Conservation (phyloP, 1,139 yeast species). For the Candida sp. region DNA sequence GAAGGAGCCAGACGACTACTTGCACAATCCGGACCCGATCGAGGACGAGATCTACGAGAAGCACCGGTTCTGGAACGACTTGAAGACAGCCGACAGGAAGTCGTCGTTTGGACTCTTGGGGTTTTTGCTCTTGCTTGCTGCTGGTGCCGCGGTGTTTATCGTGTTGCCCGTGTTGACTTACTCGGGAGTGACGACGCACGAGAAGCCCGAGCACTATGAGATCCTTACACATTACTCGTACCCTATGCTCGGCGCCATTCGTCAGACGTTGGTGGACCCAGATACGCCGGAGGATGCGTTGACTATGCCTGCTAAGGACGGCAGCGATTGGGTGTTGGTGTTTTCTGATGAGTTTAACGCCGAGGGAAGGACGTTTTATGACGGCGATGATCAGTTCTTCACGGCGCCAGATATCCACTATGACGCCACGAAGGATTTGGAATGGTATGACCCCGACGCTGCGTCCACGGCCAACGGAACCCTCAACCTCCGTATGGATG, state of each 20-base stretch:
- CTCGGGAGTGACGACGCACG: constrained; percentile 58
- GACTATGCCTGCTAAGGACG: constrained; percentile 50
- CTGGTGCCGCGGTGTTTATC: constrained; percentile 66
- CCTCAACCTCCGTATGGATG: constrained; percentile 68
- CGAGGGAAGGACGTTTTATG: constrained; percentile 83
- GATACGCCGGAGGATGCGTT: constrained; percentile 71
- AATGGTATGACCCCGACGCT: constrained; percentile 92
- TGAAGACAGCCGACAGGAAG: constrained; percentile 62
- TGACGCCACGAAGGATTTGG: constrained; percentile 81
- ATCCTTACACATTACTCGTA: constrained; percentile 61
- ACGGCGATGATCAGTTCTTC: constrained; percentile 86
- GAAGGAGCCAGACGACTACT: constrained; percentile 89
- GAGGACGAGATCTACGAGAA: constrained; percentile 83
- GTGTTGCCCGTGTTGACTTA: constrained; percentile 78
- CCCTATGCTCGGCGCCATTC: constrained; percentile 62
- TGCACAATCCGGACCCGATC: constrained; percentile 94
- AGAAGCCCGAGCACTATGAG: constrained; percentile 41
- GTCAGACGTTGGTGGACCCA: constrained; percentile 70
- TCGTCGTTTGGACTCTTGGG: constrained; percentile 67
- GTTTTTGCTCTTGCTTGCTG: constrained; percentile 54
- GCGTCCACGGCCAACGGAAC: constrained; percentile 71
- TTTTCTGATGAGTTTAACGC: constrained; percentile 86
- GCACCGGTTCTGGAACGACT: constrained; percentile 60
- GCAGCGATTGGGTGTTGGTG: constrained; percentile 68
- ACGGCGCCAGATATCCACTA: constrained; percentile 77